These are phyloP conservation scores for Ceratocystis huliohia DNA, from an alignment of 2,329 filamentous ascomycete genomes.

Conservation along the genomic window DNA sequence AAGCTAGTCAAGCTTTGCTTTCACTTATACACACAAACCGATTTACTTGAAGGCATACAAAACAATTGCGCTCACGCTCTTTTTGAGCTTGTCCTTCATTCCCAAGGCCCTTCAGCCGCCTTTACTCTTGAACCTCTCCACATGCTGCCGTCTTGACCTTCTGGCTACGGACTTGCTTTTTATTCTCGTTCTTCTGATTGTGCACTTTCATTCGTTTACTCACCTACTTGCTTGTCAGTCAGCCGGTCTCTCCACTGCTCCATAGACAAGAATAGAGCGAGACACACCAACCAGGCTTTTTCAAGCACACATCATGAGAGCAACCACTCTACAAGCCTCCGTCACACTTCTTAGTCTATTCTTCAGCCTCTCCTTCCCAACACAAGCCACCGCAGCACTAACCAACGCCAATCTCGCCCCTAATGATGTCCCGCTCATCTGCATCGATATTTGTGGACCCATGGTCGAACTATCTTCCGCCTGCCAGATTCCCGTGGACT, in stretches of 20 bases:
- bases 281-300: neutral
- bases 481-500: conserved; percentile 26
- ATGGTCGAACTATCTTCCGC: conserved; percentile 32
- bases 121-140: neutral
- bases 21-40: neutral
- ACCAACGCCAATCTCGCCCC: conserved; percentile 27
- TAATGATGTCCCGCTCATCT: conserved; percentile 30
- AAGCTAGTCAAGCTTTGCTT: neutral
- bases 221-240: neutral
- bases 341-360: conserved; percentile 3
- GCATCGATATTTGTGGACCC: conserved; percentile 33
- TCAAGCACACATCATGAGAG: conserved; percentile 15
- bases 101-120: neutral
- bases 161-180: neutral
- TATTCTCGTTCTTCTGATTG: neutral
- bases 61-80: neutral
- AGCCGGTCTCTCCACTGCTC: neutral
- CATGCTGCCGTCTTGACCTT: neutral
- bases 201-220: neutral
- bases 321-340: neutral
- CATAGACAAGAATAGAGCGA: neutral
- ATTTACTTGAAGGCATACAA: neutral
- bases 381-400: conserved; percentile 25
- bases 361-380: conserved; percentile 25
- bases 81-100: conserved; percentile 7